Evolutionary conservation across 768 basidiomycete genomes (phyloP), one percentile per base, ranked within the genome.

Genomic region (Amanita jacksonii): DNA sequence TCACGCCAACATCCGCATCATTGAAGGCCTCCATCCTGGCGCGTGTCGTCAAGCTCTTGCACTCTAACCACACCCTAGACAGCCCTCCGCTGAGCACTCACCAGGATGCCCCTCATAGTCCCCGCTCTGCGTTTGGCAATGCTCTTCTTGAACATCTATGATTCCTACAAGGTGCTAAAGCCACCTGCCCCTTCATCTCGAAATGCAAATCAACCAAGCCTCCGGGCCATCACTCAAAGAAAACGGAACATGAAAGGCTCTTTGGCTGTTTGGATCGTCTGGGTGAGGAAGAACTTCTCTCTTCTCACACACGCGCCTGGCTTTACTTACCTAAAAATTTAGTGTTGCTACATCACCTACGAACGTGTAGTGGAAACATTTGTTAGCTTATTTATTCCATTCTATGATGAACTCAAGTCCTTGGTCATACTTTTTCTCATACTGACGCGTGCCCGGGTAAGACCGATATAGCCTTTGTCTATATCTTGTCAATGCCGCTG

Each of bases 191-290:
- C 73, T 1, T 74, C 72, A 5, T 48, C 63, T 22, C 63, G 72
- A 15, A 76, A 73, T 61, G 72, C 70, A 47, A 79, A 80, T 9
- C 69, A 68, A 19, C 81, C 81, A 7, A 85, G 79, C 51, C 60
- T 72, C 15, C 74, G 81, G 27, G 84, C 85, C 8, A 57, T 81
- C 50, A 72, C 79, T 19, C 81, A 82, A 59, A 70, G 88, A 54
- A 91, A 91, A 60, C 74, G 88, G 48, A 77, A 81, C 55, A 82
- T 91, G 73, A 91, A 91, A 59, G 86, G 87, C 15, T 80, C 78
- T 56, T 65, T 91, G 38, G 77, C 85, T 28, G 75, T 90, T 10
- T 91, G 89, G 89, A 69, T 86, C 33, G 78, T 91, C 50, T 91
- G 85, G 84, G 88, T 86, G 64, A 63, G 67, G 61, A 41, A 8